phyloP scores from a whole-genome alignment of 23 red algal species.

The Agarophyton chilense region DNA sequence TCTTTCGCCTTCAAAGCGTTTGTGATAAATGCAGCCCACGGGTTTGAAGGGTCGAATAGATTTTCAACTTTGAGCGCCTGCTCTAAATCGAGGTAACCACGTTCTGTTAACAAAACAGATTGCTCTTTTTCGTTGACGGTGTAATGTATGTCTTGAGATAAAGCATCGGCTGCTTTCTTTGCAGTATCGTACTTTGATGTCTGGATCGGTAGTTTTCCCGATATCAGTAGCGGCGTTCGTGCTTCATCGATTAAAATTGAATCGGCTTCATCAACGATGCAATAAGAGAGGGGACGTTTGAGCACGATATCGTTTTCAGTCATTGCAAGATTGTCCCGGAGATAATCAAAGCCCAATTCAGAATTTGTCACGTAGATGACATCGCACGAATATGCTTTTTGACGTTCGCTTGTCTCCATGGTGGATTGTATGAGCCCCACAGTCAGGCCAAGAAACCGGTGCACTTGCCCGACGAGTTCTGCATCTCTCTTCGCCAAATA shows the following conservation, averaged over 20 bases:
- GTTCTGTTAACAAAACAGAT: constrained; percentile 82
- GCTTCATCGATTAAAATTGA: constrained; percentile 99
- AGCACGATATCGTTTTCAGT: constrained; percentile 70
- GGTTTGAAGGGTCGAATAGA: constrained; percentile 76
- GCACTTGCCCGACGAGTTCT: constrained; percentile 74
- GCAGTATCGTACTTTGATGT: constrained; percentile 83
- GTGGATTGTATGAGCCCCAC: constrained; percentile 79
- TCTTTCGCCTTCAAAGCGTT: constrained; percentile 98
- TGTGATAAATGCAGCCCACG: constrained; percentile 88
- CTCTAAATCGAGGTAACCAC: constrained; percentile 77
- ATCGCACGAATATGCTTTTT: constrained; percentile 75
- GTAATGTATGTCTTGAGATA: constrained; percentile 76
- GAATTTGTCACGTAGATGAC: constrained; percentile 96
- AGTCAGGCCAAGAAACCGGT: constrained; percentile 78
- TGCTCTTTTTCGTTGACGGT: constrained; percentile 94
- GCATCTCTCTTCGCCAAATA: constrained; percentile 91
- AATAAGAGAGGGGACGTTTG: constrained; percentile 73
- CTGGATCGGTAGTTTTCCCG: constrained; percentile 55
- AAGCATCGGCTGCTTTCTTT: constrained; percentile 60
- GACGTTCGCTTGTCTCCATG: constrained; percentile 46
- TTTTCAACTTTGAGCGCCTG: constrained; percentile 71
- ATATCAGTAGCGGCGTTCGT: constrained; percentile 97
- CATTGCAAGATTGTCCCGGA: constrained; percentile 95
- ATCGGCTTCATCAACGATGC: constrained; percentile 97
- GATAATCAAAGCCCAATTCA: constrained; percentile 99